Percentiles rank a stretch among this genome's conserved stretches.
Evolutionary conservation across 2,329 filamentous ascomycete genomes (phyloP).

Genomic region (Exophiala lecanii-corni): DNA sequence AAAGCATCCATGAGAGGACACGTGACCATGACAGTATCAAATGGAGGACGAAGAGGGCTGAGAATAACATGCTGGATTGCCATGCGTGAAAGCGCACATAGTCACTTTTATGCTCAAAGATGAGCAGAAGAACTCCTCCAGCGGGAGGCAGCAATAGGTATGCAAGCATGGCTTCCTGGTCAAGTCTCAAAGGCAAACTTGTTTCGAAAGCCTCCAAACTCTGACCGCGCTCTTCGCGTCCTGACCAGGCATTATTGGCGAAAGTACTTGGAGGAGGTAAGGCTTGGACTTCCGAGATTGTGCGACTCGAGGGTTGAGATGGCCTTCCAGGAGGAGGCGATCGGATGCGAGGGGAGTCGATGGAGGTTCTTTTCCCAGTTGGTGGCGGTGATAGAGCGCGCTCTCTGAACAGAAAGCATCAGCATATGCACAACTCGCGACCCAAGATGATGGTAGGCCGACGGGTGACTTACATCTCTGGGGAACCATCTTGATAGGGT

Average conservation of each 20-base stretch:
- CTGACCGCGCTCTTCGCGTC: slow-evolving; percentile 48
- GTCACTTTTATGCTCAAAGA: slow-evolving; percentile 91
- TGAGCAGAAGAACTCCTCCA: slow-evolving; percentile 75
- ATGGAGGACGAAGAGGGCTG: slow-evolving; percentile 65
- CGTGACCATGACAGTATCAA: slow-evolving; percentile 80
- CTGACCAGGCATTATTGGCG: slow-evolving; percentile 24
- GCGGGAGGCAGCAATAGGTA: slow-evolving; percentile 82
- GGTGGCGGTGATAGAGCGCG: slow-evolving; percentile 68
- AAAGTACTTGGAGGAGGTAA: slow-evolving; percentile 39
- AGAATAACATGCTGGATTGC: slow-evolving; percentile 84
- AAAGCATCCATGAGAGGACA: slow-evolving; percentile 77
- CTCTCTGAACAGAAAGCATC: slow-evolving; percentile 41
- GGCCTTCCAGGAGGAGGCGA: slow-evolving; percentile 45
- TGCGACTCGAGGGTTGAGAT: slow-evolving; percentile 40
- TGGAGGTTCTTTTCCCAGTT: slow-evolving; percentile 32
- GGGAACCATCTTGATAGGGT: slow-evolving; percentile 89
- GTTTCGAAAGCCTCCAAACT: slow-evolving; percentile 81
- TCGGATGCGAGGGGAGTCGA: slow-evolving; percentile 51
- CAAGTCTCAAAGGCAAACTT: slow-evolving; percentile 76
- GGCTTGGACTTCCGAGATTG: slow-evolving; percentile 38
- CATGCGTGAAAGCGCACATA: slow-evolving; percentile 97
- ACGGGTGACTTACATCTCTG: slow-evolving; percentile 53
- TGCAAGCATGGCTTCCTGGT: slow-evolving; percentile 85
- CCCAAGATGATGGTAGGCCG: neutral
- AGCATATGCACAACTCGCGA: neutral